These are phyloP conservation scores for Linum lewisii DNA, from an alignment of 345 rosid genomes.

Conservation along the genomic window DNA sequence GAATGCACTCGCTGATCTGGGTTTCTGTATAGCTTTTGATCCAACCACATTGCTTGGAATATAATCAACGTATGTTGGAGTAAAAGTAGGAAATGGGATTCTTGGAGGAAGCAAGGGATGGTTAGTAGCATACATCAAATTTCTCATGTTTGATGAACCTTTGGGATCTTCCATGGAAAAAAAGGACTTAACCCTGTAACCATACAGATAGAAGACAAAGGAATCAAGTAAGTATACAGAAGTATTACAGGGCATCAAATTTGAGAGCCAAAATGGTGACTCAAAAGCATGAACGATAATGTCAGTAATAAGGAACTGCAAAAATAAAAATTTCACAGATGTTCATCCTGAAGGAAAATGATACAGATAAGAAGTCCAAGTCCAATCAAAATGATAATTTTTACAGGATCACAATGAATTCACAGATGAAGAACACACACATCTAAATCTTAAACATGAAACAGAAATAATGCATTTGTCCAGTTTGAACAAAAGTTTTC, in stretches of 20 bases:
- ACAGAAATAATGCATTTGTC: background rate
- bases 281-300: background rate
- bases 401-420: background rate
- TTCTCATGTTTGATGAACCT: conserved; percentile 62
- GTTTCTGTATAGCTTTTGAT: conserved; percentile 61
- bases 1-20: conserved; percentile 42
- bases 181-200: conserved; percentile 26
- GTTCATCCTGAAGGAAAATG: background rate
- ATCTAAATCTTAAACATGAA: too few species aligned
- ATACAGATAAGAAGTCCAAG: background rate
- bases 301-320: background rate
- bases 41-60: conserved; percentile 44
- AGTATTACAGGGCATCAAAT: background rate
- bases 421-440: background rate
- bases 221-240: background rate
- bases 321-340: background rate
- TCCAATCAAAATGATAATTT: too few species aligned
- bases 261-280: background rate
- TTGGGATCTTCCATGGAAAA: conserved; percentile 64
- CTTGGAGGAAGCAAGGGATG: conserved; percentile 88
- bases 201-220: background rate
- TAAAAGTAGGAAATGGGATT: conserved; percentile 69
- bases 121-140: conserved; percentile 60
- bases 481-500: background rate
- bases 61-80: conserved; percentile 60